phyloP scores from a whole-genome alignment of 169 alveolate species.

The Theileria equi region DNA sequence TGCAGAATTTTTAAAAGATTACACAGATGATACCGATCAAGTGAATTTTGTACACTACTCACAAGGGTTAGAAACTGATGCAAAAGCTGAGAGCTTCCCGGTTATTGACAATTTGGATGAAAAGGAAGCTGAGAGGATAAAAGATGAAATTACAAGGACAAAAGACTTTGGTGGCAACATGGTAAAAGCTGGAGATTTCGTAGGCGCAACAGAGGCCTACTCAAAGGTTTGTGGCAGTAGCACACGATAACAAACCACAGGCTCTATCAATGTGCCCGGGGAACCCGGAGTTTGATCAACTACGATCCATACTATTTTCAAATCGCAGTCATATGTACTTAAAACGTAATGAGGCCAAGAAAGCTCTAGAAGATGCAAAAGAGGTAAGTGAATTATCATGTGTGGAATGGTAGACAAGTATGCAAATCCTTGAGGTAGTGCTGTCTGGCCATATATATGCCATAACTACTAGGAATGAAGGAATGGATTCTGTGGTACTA shows the following conservation, averaged over 20 bases:
- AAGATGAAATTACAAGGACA: background rate
- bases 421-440: background rate
- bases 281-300: background rate
- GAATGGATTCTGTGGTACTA: no score
- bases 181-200: background rate
- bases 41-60: conserved; percentile 18
- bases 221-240: background rate
- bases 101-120: no score
- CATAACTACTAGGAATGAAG: no score
- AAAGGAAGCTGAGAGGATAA: no score
- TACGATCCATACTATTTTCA: conserved; percentile 31
- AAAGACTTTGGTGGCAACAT: background rate
- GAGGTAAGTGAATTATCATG: conserved; percentile 1
- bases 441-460: no score
- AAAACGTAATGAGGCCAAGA: conserved; percentile 7
- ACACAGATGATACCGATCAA: conserved; percentile 29
- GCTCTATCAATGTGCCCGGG: conserved; percentile 2
- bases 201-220: conserved; percentile 1
- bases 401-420: background rate
- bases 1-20: conserved; percentile 12
- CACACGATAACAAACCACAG: background rate
- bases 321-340: conserved; percentile 52
- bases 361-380: conserved; percentile 41
- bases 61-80: no score
- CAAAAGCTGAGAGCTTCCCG: no score